Percentiles rank a stretch among this genome's conserved stretches.
phyloP scores from a whole-genome alignment of 805 yeast species.

The Hanseniaspora meyeri region DNA sequence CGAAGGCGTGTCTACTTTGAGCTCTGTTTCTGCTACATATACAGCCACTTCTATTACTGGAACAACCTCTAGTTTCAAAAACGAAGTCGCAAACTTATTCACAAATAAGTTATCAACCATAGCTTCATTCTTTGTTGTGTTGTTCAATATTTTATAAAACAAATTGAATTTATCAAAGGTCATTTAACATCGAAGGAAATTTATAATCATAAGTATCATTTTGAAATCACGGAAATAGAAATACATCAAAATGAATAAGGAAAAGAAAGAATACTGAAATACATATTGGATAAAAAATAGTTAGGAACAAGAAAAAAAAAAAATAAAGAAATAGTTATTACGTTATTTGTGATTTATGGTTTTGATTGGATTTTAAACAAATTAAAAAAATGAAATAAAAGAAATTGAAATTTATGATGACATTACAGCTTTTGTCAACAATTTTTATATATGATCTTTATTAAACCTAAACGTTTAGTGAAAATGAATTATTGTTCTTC shows the following conservation, averaged over 20 bases:
- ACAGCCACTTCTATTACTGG: conserved; percentile 13
- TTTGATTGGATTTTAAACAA: background rate
- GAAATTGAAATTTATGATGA: background rate
- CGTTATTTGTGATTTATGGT: background rate
- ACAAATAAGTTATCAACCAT: background rate
- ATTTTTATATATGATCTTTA: background rate
- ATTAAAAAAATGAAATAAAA: too few species aligned
- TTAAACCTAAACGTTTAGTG: too few species aligned
- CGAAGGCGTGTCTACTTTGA: background rate
- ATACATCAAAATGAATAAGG: background rate
- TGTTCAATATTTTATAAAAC: conserved; percentile 2
- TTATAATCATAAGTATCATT: background rate
- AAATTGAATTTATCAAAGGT: background rate
- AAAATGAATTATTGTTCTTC: too few species aligned
- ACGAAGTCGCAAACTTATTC: conserved; percentile 4
- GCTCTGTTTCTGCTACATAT: conserved; percentile 7
- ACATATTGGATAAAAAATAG: too few species aligned
- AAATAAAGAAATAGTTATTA: too few species aligned
- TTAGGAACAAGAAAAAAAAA: too few species aligned
- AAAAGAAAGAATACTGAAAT: background rate
- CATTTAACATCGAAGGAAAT: background rate
- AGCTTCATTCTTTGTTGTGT: conserved; percentile 1
- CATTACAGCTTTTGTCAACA: background rate
- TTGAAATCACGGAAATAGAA: background rate
- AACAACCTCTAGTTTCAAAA: conserved; percentile 7